Conservation (phyloP, 306 rosid species). For the Castanospermum australe region DNA sequence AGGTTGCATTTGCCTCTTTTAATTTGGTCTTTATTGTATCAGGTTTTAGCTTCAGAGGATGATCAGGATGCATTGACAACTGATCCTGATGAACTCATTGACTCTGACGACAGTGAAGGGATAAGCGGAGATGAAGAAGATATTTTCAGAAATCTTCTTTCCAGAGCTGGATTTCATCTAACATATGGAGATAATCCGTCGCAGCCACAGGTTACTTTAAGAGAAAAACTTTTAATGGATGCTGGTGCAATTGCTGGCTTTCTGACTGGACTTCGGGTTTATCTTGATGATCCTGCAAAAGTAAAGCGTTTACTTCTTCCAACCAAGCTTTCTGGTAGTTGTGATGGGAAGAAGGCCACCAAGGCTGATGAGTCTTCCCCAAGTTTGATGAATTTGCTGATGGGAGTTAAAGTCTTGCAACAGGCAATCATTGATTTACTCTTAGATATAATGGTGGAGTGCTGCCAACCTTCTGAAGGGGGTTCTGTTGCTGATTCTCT, state of each 20-base stretch:
- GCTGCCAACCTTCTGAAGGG: slow-evolving; percentile 96
- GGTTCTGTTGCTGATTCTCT: slow-evolving; percentile 58
- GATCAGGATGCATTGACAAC: slow-evolving; percentile 98
- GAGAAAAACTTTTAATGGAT: slow-evolving; percentile 95
- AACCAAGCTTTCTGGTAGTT: slow-evolving; percentile 78
- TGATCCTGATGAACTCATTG: slow-evolving; percentile 93
- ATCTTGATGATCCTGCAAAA: slow-evolving; percentile 99
- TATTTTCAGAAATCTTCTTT: slow-evolving; percentile 89
- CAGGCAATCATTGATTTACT: slow-evolving; percentile 96
- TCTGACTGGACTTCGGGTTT: slow-evolving; percentile 95
- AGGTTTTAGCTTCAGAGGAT: slow-evolving; percentile 97
- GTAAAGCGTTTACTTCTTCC: slow-evolving; percentile 98
- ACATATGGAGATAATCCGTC: slow-evolving; percentile 96
- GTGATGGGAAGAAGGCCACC: slow-evolving; percentile 77
- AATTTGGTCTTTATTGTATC: slow-evolving; percentile 30
- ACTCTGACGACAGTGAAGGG: slow-evolving; percentile 97
- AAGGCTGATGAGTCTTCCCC: slow-evolving; percentile 91
- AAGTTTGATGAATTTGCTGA: slow-evolving; percentile 95
- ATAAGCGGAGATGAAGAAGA: slow-evolving; percentile 98
- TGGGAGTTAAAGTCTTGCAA: slow-evolving; percentile 99
- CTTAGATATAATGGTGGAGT: slow-evolving; percentile 97
- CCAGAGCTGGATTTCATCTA: slow-evolving; percentile 97
- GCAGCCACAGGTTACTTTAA: slow-evolving; percentile 91
- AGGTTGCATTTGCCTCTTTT: slow-evolving; percentile 30
- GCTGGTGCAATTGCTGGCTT: slow-evolving; percentile 99